Base-by-base conservation (phyloP, 352 stramenopile species). In the Pythium guiyangense region DNA sequence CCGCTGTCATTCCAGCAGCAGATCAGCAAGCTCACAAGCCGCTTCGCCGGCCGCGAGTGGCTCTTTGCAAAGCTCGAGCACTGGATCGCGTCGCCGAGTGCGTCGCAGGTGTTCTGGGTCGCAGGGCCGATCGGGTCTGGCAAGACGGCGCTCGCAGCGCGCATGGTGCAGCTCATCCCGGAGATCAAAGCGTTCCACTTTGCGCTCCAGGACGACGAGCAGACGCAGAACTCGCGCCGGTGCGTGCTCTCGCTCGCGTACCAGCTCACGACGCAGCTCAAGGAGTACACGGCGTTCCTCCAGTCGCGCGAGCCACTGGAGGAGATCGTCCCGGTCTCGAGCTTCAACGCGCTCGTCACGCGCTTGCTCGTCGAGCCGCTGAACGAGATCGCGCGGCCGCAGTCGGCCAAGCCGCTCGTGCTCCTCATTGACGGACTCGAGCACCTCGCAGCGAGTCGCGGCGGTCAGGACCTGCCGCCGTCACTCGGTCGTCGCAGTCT, bases 171-270 rank as follows among this genome's bases (percentile, higher is more conserved):
- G 49, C 63, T 49, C 2, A 79, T 80, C 11, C 81, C 81, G 3
- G 81, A 91, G 60, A 86, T 91, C 43, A 69, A 74, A 18, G 81
- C 81, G 11, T 89, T 89, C 54, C 81, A 91, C 52, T 86, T 91
- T 47, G 78, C 79, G 20, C 63, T 77, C 18, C 74, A 86, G 50
- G 81, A 91, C 43, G 77, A 91, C 40, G 79, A 91, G 42, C 81
- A 91, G 60, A 90, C 81, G n/a, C 81, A 88, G 31, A 85, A 60
- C 25, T 66, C 74, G 18, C 56, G 81, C 0, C 74, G 81, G 1
- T 91, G 81, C 26, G 66, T 91, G 51, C 68, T 91, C 15, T 90
- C 79, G 12, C 57, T 91, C 0, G 77, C 74, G 5, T 91, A 89
- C 25, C 81, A 91, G 49, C 64, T 91, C 10, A 91, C 81, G 26